Evolutionary conservation across 2,329 filamentous ascomycete genomes (phyloP).

Genomic region (Aspergillus viridinutans): DNA sequence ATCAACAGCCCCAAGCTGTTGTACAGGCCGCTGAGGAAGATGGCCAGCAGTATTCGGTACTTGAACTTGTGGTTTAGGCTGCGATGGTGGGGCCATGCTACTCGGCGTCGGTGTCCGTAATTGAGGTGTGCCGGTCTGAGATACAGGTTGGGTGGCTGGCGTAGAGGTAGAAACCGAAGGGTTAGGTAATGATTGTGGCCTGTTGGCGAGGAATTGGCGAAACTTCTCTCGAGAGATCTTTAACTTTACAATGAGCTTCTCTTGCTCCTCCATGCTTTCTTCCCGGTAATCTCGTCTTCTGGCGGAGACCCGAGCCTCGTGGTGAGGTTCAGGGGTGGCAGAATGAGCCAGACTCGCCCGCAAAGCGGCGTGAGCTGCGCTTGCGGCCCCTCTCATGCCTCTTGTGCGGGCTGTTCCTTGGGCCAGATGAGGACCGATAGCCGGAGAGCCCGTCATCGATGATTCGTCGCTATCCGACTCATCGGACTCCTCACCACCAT

Average conservation of each 20-base stretch:
- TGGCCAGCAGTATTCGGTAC: conserved; percentile 15
- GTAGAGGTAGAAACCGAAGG: conserved; percentile 36
- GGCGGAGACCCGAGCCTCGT: conserved; percentile 67
- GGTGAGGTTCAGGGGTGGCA: conserved; percentile 75
- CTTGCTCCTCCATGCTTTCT: conserved; percentile 69
- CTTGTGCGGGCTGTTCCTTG: conserved; percentile 78
- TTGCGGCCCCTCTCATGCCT: conserved; percentile 83
- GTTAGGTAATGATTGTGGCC: conserved; percentile 26
- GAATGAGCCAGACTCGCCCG: conserved; percentile 69
- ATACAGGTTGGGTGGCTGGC: conserved; percentile 42
- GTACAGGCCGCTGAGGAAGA: conserved; percentile 22
- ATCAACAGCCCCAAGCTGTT: conserved; percentile 44
- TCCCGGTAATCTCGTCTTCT: conserved; percentile 67
- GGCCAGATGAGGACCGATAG: conserved; percentile 61
- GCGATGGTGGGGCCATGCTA: conserved; percentile 48
- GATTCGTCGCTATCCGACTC: conserved; percentile 92
- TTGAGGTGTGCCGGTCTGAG: conserved; percentile 44
- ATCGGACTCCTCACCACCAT: conserved; percentile 71
- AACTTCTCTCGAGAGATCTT: conserved; percentile 69
- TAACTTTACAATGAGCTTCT: conserved; percentile 69
- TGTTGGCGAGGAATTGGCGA: conserved; percentile 58
- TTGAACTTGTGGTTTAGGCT: conserved; percentile 27
- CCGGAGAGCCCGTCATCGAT: conserved; percentile 72
- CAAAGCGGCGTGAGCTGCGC: conserved; percentile 82
- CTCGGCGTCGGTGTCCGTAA: conserved; percentile 49